phyloP scores from a whole-genome alignment of 768 basidiomycete genomes.

The Cystofilobasidium ferigula region DNA sequence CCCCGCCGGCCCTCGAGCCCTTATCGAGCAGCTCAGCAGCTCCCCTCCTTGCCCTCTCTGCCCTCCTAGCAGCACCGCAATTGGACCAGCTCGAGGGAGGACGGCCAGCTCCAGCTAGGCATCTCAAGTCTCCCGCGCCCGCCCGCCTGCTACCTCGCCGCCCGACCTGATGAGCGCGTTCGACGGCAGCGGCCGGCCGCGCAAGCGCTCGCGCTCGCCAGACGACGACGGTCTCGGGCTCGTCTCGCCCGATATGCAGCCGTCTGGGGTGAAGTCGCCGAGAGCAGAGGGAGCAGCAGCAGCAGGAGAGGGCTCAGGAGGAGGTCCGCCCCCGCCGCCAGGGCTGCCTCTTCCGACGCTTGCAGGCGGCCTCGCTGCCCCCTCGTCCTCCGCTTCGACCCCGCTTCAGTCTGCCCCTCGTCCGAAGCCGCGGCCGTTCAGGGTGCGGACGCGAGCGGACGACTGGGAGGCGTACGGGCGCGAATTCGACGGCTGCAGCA shows the following conservation, averaged over 20 bases:
- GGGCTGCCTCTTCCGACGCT: background rate
- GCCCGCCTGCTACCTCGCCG: background rate
- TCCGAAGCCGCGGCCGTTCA: constrained; percentile 29
- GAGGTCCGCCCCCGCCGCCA: no score
- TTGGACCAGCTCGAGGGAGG: no score
- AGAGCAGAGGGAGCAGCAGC: background rate
- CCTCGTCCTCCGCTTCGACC: background rate
- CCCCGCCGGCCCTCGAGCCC: no score
- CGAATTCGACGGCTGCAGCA: constrained; percentile 34
- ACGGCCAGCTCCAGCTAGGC: no score
- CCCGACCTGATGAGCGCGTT: background rate
- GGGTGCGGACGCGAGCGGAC: constrained; percentile 28
- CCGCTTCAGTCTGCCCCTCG: background rate
- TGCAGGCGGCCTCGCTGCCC: background rate
- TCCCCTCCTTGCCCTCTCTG: no score
- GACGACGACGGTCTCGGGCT: background rate
- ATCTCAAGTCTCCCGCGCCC: no score
- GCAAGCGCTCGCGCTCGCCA: background rate
- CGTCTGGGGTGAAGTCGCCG: background rate
- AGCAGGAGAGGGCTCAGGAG: background rate
- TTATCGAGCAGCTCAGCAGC: no score
- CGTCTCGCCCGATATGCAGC: background rate
- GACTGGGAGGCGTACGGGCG: constrained; percentile 29
- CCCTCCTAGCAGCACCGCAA: no score
- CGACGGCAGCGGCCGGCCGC: background rate